A percentile compares a stretch with the other conserved stretches of the same genome.
These are phyloP conservation scores for Rhododendron kiyosumense DNA, from an alignment of 148 eudicot species.

Conservation along the genomic window DNA sequence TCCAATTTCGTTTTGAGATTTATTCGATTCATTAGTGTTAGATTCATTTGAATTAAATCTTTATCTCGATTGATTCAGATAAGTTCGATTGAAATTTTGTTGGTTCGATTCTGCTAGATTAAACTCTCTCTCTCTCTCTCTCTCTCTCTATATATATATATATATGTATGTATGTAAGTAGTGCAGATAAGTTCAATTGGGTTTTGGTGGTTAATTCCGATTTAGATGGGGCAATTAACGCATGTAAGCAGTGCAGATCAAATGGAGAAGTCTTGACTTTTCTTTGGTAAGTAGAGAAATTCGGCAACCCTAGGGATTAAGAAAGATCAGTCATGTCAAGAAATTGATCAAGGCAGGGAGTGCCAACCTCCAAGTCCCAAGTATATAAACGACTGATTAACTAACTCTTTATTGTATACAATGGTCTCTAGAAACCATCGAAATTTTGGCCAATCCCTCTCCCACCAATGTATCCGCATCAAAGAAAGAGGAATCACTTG, in stretches of 20 bases:
- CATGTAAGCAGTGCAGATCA: not conserved
- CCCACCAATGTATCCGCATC: not conserved
- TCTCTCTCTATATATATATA: too few species aligned
- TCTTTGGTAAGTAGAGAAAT: not conserved
- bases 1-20: too few species aligned
- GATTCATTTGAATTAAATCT: too few species aligned
- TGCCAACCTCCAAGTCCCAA: not conserved
- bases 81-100: too few species aligned
- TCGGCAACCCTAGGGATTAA: not conserved
- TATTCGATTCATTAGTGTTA: too few species aligned
- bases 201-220: conserved; percentile 10
- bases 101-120: too few species aligned
- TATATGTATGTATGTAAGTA: too few species aligned
- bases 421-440: not conserved
- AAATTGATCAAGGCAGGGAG: not conserved
- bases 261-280: not conserved
- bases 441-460: not conserved
- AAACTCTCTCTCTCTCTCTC: too few species aligned
- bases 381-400: not conserved
- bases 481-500: not conserved
- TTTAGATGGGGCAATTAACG: not conserved
- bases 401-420: not conserved
- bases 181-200: too few species aligned
- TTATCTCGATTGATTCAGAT: too few species aligned
- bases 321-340: not conserved